Evolutionary conservation across 108 stramenopile genomes (phyloP).

Genomic region (Cyclotella baltica): DNA sequence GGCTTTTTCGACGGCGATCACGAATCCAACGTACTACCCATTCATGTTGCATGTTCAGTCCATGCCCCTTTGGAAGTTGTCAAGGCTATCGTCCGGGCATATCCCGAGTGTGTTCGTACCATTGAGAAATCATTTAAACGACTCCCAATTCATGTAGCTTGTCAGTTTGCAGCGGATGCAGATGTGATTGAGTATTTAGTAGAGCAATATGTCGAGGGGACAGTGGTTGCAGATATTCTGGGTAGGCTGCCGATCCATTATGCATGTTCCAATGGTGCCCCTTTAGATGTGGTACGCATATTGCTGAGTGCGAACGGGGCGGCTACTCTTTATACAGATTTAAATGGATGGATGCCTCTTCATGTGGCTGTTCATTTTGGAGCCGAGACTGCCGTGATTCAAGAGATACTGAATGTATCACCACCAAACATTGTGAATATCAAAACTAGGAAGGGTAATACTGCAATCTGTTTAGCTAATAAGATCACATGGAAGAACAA

Average conservation of each 20-base stretch:
- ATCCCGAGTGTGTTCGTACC: slow-evolving; percentile 63
- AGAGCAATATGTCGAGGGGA: slow-evolving; percentile 59
- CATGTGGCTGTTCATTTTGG: slow-evolving; percentile 50
- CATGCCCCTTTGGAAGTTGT: slow-evolving; percentile 70
- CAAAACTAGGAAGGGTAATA: slow-evolving; percentile 35
- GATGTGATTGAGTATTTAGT: slow-evolving; percentile 74
- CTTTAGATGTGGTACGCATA: slow-evolving; percentile 74
- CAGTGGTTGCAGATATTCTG: slow-evolving; percentile 79
- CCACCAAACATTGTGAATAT: slow-evolving; percentile 19
- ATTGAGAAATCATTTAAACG: slow-evolving; percentile 75
- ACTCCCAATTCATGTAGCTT: slow-evolving; percentile 80
- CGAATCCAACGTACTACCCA: slow-evolving; percentile 70
- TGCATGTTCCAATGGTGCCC: slow-evolving; percentile 86
- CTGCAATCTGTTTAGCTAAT: slow-evolving; percentile 34
- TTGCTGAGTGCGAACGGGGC: slow-evolving; percentile 70
- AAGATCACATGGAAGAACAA: slow-evolving; percentile 42
- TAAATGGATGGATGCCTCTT: slow-evolving; percentile 47
- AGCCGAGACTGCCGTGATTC: slow-evolving; percentile 26
- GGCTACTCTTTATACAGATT: slow-evolving; percentile 27
- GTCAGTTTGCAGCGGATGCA: slow-evolving; percentile 71
- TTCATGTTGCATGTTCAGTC: slow-evolving; percentile 86
- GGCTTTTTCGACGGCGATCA: slow-evolving; percentile 87
- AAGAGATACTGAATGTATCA: slow-evolving; percentile 21
- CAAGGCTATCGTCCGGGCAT: slow-evolving; percentile 63
- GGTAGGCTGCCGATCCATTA: slow-evolving; percentile 86